Base-by-base conservation (phyloP, 2,329 filamentous ascomycete genomes). In the Sporothrix luriei region DNA sequence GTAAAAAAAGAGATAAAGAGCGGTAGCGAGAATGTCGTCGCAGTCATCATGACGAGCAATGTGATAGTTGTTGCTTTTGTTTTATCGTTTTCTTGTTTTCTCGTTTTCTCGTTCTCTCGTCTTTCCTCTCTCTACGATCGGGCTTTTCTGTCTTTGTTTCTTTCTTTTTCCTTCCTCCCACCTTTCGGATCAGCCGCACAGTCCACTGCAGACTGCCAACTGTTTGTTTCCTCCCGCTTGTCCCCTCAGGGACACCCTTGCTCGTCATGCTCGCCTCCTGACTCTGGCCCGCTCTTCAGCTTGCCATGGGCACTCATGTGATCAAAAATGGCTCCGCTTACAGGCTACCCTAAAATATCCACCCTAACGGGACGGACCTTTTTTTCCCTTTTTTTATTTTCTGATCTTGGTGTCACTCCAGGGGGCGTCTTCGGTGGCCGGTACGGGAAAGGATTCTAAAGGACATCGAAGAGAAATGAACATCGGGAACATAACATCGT, bases 311-410 rank as follows among this genome's bases (percentile, higher is more conserved):
- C 59, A 19, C 62, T 72, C 72, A 71, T 70, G 72, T 73, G 72
- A 73, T 65, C 66, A 49, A 72, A 72, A 70, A 40, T 14, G 46
- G 61, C 38, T 69, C 70, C 67, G 69, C 71, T 71, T 38, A 21
- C 16, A 24, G 33, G 43, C 14, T 54, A 59, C 66, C 71, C 69
- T 68, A 69, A 59, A 38, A 59, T 38, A 59, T 4, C 52, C 26
- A 67, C 57, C 48, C 65, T 68, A 66, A 65, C 69, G 68, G 59
- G 70, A 61, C 64, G 62, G 57, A 74, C 70, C 71, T 73, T 71
- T 73, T 70, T 61, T 48, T 6, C 14, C 14, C 21, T 10, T 48
- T 43, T n/a, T 49, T 49, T n/a, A 2, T 64, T 43, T 64, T 33
- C 16, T 49, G 48, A 62, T 54, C 43, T 68, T 68, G 57, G 57